Conservation (phyloP, 192 early-diverging fungal species). For the Gryganskiella cystojenkinii region DNA sequence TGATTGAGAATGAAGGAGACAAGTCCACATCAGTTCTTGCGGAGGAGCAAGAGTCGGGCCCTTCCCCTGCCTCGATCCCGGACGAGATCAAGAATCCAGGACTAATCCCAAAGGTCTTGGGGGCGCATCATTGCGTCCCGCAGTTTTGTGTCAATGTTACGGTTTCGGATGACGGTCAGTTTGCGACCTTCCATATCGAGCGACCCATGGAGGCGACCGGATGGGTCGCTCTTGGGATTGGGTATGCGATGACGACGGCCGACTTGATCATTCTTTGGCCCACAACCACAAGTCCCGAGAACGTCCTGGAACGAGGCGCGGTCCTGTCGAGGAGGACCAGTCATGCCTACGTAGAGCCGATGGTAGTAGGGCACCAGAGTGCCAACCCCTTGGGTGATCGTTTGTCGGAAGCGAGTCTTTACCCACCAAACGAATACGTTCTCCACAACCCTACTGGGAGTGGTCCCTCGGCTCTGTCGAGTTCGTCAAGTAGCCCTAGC, state of each 20-base stretch:
- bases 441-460: slow-evolving; percentile 17
- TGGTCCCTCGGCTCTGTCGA: neutral
- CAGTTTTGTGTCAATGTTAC: slow-evolving; percentile 48
- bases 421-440: slow-evolving; percentile 30
- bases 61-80: neutral
- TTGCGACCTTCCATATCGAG: slow-evolving; percentile 45
- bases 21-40: no score
- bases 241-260: slow-evolving; percentile 49
- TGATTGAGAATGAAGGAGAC: no score
- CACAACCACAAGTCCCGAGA: neutral
- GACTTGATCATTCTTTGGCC: slow-evolving; percentile 47
- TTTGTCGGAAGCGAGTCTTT: slow-evolving; percentile 6
- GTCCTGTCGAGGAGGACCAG: slow-evolving; percentile 31
- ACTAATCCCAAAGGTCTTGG: slow-evolving; percentile 22
- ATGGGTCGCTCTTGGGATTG: slow-evolving; percentile 44
- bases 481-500: neutral
- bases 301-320: slow-evolving; percentile 21
- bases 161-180: slow-evolving; percentile 28
- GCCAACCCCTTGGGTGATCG: slow-evolving; percentile 2
- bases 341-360: slow-evolving; percentile 46
- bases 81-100: slow-evolving; percentile 18
- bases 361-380: slow-evolving; percentile 2
- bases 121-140: slow-evolving; percentile 34
- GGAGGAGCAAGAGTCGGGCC: neutral
- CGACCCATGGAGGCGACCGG: slow-evolving; percentile 20